These are phyloP conservation scores for Saturnispora serradocipensis DNA, from an alignment of 805 yeast genomes.

Conservation along the genomic window DNA sequence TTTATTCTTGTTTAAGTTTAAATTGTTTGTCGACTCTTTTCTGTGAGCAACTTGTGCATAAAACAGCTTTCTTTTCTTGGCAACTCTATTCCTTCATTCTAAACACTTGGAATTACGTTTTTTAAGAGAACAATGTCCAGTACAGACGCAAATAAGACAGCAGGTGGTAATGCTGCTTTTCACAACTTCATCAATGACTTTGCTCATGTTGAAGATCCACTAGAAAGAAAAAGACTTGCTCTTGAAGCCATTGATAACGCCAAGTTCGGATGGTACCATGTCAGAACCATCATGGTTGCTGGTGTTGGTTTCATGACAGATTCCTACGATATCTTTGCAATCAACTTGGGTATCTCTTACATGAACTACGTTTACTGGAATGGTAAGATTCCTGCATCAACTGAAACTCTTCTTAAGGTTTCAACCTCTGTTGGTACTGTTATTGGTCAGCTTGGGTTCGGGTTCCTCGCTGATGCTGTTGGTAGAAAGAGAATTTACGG, in stretches of 20 bases:
- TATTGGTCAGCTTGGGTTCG: conserved; percentile 81
- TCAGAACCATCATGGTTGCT: conserved; percentile 78
- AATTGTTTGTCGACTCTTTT: neutral
- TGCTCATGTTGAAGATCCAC: conserved; percentile 74
- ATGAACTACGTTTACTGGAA: conserved; percentile 68
- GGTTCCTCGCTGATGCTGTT: conserved; percentile 67
- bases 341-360: conserved; percentile 75
- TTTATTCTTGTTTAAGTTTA: neutral
- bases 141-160: conserved; percentile 27
- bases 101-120: neutral
- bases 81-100: neutral
- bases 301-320: conserved; percentile 94
- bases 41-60: neutral
- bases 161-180: conserved; percentile 81
- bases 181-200: conserved; percentile 74
- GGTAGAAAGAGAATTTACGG: conserved; percentile 90
- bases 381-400: conserved; percentile 52
- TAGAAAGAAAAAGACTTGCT: conserved; percentile 81
- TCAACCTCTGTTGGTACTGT: conserved; percentile 93
- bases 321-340: conserved; percentile 87
- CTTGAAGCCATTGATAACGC: conserved; percentile 77
- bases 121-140: neutral
- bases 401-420: conserved; percentile 70
- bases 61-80: neutral
- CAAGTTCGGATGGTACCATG: conserved; percentile 72